Evolutionary conservation across 73 alveolate species (phyloP).

Genomic region (Paramecium tetraurelia): DNA sequence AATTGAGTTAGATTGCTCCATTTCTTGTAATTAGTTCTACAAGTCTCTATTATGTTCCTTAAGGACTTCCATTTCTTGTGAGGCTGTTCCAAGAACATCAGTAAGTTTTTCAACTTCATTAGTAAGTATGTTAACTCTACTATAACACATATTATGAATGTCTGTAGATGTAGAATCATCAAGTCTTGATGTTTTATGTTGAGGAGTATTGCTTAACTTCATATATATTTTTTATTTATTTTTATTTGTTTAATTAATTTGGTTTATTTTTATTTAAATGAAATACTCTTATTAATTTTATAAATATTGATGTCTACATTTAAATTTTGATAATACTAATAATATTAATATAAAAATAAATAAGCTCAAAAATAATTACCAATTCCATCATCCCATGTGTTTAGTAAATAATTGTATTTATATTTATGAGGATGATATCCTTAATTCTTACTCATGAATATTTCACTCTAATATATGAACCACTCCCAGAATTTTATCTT

Average conservation of each 20-base stretch:
- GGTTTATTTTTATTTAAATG: not conserved
- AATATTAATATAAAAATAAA: not conserved
- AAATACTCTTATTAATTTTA: not conserved
- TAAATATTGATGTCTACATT: not conserved
- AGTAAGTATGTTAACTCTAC: conserved; percentile 13
- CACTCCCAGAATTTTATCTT: conserved; percentile 52
- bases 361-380: conserved; percentile 10
- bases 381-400: conserved; percentile 20
- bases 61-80: not conserved
- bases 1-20: not conserved
- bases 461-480: conserved; percentile 56
- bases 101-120: conserved; percentile 30
- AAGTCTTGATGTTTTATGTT: not conserved
- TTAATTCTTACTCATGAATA: conserved; percentile 56
- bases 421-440: conserved; percentile 14
- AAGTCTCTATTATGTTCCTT: not conserved
- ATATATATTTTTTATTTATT: not conserved
- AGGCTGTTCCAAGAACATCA: not conserved
- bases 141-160: conserved; percentile 5
- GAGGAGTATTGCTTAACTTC: not conserved
- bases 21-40: not conserved
- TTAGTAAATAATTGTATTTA: not conserved
- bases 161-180: conserved; percentile 9
- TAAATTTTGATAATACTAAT: not conserved
- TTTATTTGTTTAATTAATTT: not conserved